Percentiles rank a stretch among this genome's conserved stretches.
phyloP scores from a whole-genome alignment of 1,139 yeast species.

The Geotrichum candidum region DNA sequence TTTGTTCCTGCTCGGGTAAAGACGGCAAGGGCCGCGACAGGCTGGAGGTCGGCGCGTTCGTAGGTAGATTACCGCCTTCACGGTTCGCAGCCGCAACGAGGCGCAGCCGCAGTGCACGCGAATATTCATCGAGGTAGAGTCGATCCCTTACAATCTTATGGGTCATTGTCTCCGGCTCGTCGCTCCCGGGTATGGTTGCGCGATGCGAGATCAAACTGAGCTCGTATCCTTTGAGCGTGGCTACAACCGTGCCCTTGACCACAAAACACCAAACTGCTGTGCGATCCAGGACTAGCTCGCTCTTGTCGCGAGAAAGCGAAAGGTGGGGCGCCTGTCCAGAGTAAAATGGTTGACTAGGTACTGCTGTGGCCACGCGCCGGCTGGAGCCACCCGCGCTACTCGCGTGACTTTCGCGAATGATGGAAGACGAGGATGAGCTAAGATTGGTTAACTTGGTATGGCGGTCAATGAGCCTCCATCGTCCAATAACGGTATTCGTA shows the following conservation, averaged over 20 bases:
- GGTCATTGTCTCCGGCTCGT: neutral
- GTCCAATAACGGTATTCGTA: slow-evolving; percentile 5
- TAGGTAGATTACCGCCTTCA: neutral
- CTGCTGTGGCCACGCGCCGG: neutral
- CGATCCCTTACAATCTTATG: neutral
- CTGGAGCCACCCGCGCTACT: neutral
- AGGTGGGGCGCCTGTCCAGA: neutral
- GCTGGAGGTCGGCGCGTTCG: neutral
- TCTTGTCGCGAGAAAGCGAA: neutral
- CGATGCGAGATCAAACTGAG: neutral
- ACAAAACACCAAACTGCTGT: slow-evolving; percentile 7
- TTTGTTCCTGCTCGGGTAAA: neutral
- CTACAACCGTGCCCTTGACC: slow-evolving; percentile 5
- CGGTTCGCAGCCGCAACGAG: neutral
- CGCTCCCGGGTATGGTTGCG: neutral
- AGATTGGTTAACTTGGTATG: neutral
- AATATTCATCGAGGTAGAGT: slow-evolving; percentile 5
- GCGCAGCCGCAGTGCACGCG: slow-evolving; percentile 4
- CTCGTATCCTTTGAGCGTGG: slow-evolving; percentile 7
- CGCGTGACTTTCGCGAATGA: neutral
- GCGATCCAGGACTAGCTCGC: neutral
- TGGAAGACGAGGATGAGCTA: neutral
- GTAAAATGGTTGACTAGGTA: neutral
- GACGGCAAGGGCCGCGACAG: neutral
- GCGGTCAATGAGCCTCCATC: slow-evolving; percentile 1